These are phyloP conservation scores for Coemansia sp. DNA, from an alignment of 192 early-diverging fungal species.

Conservation along the genomic window DNA sequence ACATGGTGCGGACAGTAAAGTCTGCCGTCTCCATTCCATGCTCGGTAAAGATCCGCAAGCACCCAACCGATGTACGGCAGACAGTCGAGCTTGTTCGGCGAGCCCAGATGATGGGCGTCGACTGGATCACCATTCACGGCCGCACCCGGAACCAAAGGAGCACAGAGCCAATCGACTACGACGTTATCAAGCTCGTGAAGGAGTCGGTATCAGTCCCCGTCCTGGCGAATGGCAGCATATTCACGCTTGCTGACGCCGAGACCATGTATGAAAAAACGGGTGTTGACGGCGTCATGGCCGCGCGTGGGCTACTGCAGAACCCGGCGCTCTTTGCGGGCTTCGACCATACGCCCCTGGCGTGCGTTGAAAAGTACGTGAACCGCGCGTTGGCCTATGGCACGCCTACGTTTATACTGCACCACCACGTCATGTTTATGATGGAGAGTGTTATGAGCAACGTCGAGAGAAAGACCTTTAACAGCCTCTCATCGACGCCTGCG, in stretches of 20 bases:
- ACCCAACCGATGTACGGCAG: conserved; percentile 57
- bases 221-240: conserved; percentile 89
- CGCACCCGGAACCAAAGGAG: conserved; percentile 80
- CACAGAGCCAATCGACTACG: conserved; percentile 79
- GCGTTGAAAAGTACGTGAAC: conserved; percentile 73
- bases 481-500: conserved; percentile 72
- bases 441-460: conserved; percentile 72
- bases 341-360: conserved; percentile 76
- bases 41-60: conserved; percentile 89
- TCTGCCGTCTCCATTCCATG: conserved; percentile 68
- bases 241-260: conserved; percentile 74
- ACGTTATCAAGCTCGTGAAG: conserved; percentile 83
- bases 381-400: conserved; percentile 78
- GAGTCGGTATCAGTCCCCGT: conserved; percentile 80
- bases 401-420: conserved; percentile 85
- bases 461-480: conserved; percentile 90
- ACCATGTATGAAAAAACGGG: conserved; percentile 74
- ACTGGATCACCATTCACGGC: conserved; percentile 92
- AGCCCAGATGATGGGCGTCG: conserved; percentile 85
- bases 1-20: conserved; percentile 86
- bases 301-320: conserved; percentile 88
- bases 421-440: conserved; percentile 97
- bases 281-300: conserved; percentile 90
- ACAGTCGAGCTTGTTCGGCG: conserved; percentile 86
- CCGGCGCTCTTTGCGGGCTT: conserved; percentile 92